These are phyloP conservation scores for Centella asiatica DNA, from an alignment of 129 eudicot species.

Conservation along the genomic window DNA sequence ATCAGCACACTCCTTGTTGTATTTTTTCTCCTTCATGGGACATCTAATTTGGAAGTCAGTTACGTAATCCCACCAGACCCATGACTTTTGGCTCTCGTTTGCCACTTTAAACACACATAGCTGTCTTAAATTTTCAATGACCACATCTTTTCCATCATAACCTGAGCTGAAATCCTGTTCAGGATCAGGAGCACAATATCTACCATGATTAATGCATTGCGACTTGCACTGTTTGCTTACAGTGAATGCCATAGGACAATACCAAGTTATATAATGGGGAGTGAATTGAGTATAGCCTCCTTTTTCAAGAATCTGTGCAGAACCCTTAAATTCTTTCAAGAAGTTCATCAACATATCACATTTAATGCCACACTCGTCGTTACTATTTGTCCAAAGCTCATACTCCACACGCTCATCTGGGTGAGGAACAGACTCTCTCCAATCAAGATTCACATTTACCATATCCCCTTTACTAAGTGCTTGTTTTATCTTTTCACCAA, in stretches of 20 bases:
- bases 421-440: slow-evolving; percentile 34
- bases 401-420: slow-evolving; percentile 32
- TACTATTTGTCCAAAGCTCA: slow-evolving; percentile 32
- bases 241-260: slow-evolving; percentile 29
- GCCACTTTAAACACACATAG: slow-evolving; percentile 28
- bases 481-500: slow-evolving; percentile 20
- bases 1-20: slow-evolving; percentile 31
- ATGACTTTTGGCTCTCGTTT: slow-evolving; percentile 15
- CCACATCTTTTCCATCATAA: slow-evolving; percentile 32
- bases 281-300: slow-evolving; percentile 24
- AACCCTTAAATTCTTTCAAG: slow-evolving; percentile 25
- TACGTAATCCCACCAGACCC: slow-evolving; percentile 32
- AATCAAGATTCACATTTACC: slow-evolving; percentile 29
- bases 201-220: slow-evolving; percentile 23
- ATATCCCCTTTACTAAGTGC: slow-evolving; percentile 21
- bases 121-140: slow-evolving; percentile 27
- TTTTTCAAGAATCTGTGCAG: slow-evolving; percentile 25
- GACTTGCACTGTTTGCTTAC: slow-evolving; percentile 30
- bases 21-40: slow-evolving; percentile 31
- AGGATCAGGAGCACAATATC: slow-evolving; percentile 31
- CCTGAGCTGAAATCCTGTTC: slow-evolving; percentile 29
- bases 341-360: slow-evolving; percentile 26
- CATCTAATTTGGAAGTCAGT: slow-evolving; percentile 28
- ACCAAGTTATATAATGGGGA: slow-evolving; percentile 36
- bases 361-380: slow-evolving; percentile 28